These are phyloP conservation scores for Thymus quinquecostatus DNA, from an alignment of 257 asterid species.

Conservation along the genomic window DNA sequence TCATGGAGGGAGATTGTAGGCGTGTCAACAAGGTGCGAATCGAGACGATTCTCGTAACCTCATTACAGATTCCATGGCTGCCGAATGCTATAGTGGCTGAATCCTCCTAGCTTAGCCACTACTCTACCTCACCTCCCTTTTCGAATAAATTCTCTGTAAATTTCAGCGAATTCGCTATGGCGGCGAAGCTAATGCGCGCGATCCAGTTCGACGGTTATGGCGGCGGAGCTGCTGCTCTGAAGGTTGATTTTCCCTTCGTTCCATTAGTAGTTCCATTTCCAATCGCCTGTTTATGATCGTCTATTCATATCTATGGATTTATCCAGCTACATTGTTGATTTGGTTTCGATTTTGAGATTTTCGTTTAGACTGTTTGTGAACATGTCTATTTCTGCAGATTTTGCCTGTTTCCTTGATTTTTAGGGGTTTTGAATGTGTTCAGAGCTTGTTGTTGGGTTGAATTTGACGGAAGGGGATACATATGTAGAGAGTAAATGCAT, in stretches of 20 bases:
- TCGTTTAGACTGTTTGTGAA: not conserved
- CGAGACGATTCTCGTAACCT: too few species aligned
- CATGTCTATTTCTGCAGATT: not conserved
- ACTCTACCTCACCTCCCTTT: not conserved
- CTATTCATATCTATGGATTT: not conserved
- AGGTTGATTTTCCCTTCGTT: slow-evolving; percentile 46
- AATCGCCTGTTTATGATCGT: not conserved
- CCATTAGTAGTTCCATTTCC: not conserved
- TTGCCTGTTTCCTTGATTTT: not conserved
- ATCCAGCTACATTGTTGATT: not conserved
- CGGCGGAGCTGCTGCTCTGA: slow-evolving; percentile 75
- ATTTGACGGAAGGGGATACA: not conserved
- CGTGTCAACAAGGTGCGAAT: too few species aligned
- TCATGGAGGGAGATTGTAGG: too few species aligned
- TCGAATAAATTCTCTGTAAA: not conserved
- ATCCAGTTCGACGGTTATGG: slow-evolving; percentile 71
- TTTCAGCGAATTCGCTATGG: slow-evolving; percentile 42
- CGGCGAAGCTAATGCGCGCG: slow-evolving; percentile 76
- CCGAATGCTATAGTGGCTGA: too few species aligned
- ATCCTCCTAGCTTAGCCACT: too few species aligned
- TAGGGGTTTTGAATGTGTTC: not conserved
- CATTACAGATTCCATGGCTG: too few species aligned
- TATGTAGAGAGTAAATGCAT: not conserved
- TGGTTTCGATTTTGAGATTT: not conserved
- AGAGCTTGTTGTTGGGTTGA: not conserved